These are phyloP conservation scores for Verticillium nonalfalfae DNA, from an alignment of 2,329 filamentous ascomycete species.

Conservation along the genomic window DNA sequence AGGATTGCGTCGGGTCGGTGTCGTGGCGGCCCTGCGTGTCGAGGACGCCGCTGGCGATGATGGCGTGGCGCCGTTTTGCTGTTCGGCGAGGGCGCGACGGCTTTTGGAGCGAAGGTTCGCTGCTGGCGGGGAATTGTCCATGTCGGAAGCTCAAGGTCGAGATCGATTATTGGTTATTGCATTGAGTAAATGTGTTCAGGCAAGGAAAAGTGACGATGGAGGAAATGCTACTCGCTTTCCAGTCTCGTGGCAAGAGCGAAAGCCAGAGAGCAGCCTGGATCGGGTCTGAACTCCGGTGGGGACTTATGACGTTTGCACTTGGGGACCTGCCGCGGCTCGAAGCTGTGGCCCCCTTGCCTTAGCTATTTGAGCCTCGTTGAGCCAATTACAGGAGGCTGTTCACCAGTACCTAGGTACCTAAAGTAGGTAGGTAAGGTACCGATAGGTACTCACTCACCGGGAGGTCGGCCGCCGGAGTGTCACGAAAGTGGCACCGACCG, in stretches of 20 bases:
- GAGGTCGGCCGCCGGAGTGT: too few species aligned
- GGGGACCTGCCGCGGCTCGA: not conserved
- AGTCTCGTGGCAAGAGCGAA: not conserved
- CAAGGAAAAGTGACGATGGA: not conserved
- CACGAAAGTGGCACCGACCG: too few species aligned
- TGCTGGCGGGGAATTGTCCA: conserved; percentile 10
- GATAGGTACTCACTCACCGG: too few species aligned
- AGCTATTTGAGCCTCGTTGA: not conserved
- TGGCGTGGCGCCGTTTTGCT: conserved; percentile 7
- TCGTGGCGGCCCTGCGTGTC: not conserved
- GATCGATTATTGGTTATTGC: not conserved
- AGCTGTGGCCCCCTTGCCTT: not conserved
- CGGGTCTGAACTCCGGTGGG: not conserved
- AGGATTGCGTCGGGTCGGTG: conserved; percentile 29
- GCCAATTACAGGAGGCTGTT: not conserved
- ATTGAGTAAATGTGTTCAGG: not conserved
- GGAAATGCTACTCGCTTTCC: not conserved
- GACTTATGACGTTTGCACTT: not conserved
- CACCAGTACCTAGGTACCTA: too few species aligned
- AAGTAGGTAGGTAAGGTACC: too few species aligned
- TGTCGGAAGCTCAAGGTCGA: not conserved
- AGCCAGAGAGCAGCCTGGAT: not conserved
- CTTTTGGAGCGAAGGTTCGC: conserved; percentile 10
- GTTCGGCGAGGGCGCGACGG: conserved; percentile 11
- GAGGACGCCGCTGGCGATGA: conserved; percentile 4